A percentile compares a stretch with the other conserved stretches of the same genome.
These are phyloP conservation scores for Crepidotus variabilis DNA, from an alignment of 768 basidiomycete species.

Conservation along the genomic window DNA sequence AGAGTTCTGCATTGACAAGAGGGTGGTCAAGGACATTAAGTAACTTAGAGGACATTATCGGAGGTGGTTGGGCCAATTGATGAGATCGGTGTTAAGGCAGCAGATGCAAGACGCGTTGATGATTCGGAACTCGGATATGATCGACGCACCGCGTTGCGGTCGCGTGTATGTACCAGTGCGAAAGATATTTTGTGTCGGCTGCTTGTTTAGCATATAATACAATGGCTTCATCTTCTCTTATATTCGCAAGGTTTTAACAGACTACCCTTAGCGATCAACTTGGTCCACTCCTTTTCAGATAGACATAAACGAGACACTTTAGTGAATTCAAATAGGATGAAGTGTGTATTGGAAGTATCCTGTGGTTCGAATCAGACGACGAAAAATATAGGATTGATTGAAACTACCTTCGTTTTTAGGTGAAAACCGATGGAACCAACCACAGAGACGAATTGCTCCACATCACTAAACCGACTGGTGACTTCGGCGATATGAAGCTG, in stretches of 20 bases:
- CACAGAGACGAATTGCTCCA: slow-evolving; percentile 63
- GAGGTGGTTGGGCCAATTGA: background rate
- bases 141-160: background rate
- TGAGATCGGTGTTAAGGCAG: background rate
- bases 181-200: background rate
- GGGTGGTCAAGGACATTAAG: slow-evolving; percentile 66
- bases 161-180: background rate
- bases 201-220: no score
- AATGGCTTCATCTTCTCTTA: slow-evolving; percentile 62
- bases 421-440: slow-evolving; percentile 71
- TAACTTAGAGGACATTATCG: slow-evolving; percentile 22
- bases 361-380: slow-evolving; percentile 23
- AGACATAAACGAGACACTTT: slow-evolving; percentile 49
- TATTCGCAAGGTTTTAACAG: slow-evolving; percentile 90
- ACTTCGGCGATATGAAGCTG: slow-evolving; percentile 88
- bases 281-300: slow-evolving; percentile 57
- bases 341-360: slow-evolving; percentile 83
- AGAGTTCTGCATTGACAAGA: slow-evolving; percentile 68
- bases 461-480: slow-evolving; percentile 71
- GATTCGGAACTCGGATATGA: background rate
- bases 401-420: slow-evolving; percentile 58
- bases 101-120: background rate
- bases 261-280: slow-evolving; percentile 45
- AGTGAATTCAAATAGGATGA: slow-evolving; percentile 77
- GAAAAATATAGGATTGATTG: background rate